Base-by-base conservation (phyloP, 2,329 filamentous ascomycete genomes). In the Sarocladium strictum region DNA sequence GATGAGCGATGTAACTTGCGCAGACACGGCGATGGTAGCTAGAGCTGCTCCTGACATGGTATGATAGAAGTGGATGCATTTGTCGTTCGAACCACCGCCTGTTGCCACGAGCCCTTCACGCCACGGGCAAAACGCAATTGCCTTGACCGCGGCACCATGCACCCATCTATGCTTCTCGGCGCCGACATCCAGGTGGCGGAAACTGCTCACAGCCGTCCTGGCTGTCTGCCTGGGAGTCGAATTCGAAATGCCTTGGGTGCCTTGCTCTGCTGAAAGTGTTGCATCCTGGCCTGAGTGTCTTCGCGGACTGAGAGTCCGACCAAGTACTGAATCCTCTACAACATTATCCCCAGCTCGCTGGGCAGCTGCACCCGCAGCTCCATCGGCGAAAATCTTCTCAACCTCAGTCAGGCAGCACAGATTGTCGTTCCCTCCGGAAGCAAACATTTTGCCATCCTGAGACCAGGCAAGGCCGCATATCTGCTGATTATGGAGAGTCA, bases 91-190 rank as follows among this genome's bases (percentile, higher is more conserved):
- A 23, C 94, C 94, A 37, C 94, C 93, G 2, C 94, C 91, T 1
- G 93, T 95, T 14, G 94, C 94, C 37, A 99, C 72, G 3, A 99
- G 78, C 3, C 87, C 88, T 23, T 88, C 83, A 55, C 93, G 88
- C 93, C 92, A 99, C 0, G 94, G 93, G 59, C 93, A 96, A 70
- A 97, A 97, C 2, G 94, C 91, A 61, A 97, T 94, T 29, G 94
- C 94, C 70, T 99, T 99, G 60, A 97, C 89, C 2, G 94, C 94
- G 1, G 93, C 93, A 24, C 83, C 83, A 67, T 99, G 90, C 11
- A 76, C 69, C 81, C 90, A 94, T 29, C 80, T 80, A 67, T 96
- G 84, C 62, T 80, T 86, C 63, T 88, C 83, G 27, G 76, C 72
- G 6, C 82, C 82, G 5, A 71, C 64, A 2, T 72, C 72, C 24